A percentile compares a stretch with the other conserved stretches of the same genome.
Conservation (phyloP, 805 yeast genomes). For the Starmerella ratchasimensis region DNA sequence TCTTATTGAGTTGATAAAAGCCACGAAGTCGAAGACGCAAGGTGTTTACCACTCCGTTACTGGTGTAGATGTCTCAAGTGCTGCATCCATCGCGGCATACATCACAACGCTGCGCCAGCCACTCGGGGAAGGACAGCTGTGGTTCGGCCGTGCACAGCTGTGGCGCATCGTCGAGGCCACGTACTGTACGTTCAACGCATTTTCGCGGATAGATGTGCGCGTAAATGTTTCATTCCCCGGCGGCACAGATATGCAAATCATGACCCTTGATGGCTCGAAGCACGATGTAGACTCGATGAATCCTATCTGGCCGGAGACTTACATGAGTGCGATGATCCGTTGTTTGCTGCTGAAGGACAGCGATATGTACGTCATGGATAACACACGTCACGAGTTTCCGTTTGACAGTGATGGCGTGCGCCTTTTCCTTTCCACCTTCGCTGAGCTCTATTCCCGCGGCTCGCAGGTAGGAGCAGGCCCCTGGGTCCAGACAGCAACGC, state of each 20-base stretch:
- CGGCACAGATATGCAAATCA: constrained; percentile 28
- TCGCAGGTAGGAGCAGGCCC: constrained; percentile 51
- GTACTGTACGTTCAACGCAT: constrained; percentile 52
- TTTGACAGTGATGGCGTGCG: constrained; percentile 38
- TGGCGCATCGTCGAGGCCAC: constrained; percentile 33
- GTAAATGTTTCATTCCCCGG: constrained; percentile 48
- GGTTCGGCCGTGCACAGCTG: constrained; percentile 50
- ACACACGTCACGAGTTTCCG: constrained; percentile 71
- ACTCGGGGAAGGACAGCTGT: constrained; percentile 44
- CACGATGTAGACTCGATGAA: constrained; percentile 24
- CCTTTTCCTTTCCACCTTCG: constrained; percentile 51
- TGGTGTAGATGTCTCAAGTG: constrained; percentile 41
- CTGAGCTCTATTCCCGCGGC: constrained; percentile 51
- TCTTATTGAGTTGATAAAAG: constrained; percentile 38
- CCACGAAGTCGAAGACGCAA: constrained; percentile 33
- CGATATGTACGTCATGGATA: constrained; percentile 62
- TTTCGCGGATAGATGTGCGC: constrained; percentile 60
- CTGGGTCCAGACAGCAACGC: constrained; percentile 54
- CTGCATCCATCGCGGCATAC: constrained; percentile 44
- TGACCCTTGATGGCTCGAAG: constrained; percentile 18
- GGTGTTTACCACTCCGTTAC: constrained; percentile 43
- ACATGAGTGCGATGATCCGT: constrained; percentile 59
- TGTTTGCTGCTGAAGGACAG: constrained; percentile 66
- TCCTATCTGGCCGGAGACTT: constrained; percentile 35
- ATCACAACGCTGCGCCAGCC: constrained; percentile 34